Percentiles rank a stretch among this genome's conserved stretches.
phyloP scores from a whole-genome alignment of 2,329 filamentous ascomycete genomes.

The Endocalyx cinctus region DNA sequence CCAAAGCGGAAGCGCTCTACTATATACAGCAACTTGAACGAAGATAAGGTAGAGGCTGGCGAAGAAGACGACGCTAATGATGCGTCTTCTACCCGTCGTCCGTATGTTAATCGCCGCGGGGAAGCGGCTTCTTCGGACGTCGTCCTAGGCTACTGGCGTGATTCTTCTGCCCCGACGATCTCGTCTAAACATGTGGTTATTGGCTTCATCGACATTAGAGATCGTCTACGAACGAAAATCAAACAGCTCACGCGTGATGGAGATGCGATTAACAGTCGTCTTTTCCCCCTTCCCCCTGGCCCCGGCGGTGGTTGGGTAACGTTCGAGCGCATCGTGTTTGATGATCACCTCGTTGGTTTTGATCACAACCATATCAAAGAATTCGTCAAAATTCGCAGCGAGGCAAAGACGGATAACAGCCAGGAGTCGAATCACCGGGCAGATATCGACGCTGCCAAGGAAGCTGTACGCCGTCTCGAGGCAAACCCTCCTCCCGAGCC shows the following conservation, averaged over 20 bases:
- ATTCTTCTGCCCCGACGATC: conserved; percentile 46
- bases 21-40: conserved; percentile 44
- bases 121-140: conserved; percentile 39
- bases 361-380: conserved; percentile 57
- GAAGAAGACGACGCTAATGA: conserved; percentile 27
- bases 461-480: conserved; percentile 42
- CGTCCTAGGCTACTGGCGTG: conserved; percentile 56
- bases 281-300: conserved; percentile 46
- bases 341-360: conserved; percentile 49
- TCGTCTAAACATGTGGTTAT: conserved; percentile 54
- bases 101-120: conserved; percentile 23
- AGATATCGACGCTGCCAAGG: conserved; percentile 39
- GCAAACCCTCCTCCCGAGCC: conserved; percentile 40
- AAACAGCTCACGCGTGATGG: conserved; percentile 46
- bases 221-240: conserved; percentile 56
- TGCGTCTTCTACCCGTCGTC: conserved; percentile 18
- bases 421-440: conserved; percentile 34
- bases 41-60: conserved; percentile 40
- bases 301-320: conserved; percentile 62
- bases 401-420: conserved; percentile 26
- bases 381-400: conserved; percentile 52
- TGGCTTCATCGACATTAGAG: conserved; percentile 58
- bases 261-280: conserved; percentile 39
- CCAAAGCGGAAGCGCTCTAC: conserved; percentile 54
- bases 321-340: conserved; percentile 57